Base-by-base conservation (phyloP, 2,329 filamentous ascomycete species). In the Bipolaris cookei region DNA sequence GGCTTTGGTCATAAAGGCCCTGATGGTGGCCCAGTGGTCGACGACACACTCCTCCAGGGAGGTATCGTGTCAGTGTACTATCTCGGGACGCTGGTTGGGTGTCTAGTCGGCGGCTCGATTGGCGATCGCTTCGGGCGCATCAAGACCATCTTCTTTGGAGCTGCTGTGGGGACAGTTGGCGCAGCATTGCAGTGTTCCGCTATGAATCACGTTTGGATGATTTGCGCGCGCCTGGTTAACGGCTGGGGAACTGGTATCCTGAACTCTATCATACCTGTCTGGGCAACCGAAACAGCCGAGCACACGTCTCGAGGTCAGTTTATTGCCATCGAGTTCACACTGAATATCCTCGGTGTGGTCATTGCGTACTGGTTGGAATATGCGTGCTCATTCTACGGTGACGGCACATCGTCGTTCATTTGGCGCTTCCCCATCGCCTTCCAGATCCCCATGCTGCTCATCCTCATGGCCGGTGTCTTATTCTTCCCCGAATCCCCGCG, bases 351-450 rank as follows among this genome's bases (percentile, higher is more conserved):
- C 45, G 88, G 88, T 66, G 86, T 90, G 0, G 84, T 87, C 18
- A 79, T 87, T 34, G 76, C 83, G 3, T 90, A 90, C 59, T 80
- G 78, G 78, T 64, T 80, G 8, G 77, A 78, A 49, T 79, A 73
- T 61, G 87, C 85, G 2, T 78, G 86, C 8, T 86, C 84, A 0
- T 89, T 85, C 67, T 83, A 86, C 62, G 82, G 87, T 55, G 80
- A 81, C 32, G 85, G 85, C 10, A 78, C 76, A 1, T 86, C 85
- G 0, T 76, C 83, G 0, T 83, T 90, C 65, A 82, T 83, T 38
- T 90, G 88, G 87, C 78, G 88, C 4, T 90, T 91, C 62, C 88
- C 87, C 0, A 84, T 90, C 54, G 87, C 85, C 0, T 90, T 90
- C 73, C 88, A 90, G 66, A 89, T 90, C 32, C 73, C 88, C 0